Base-by-base conservation (phyloP, 805 yeast genomes). In the Candida coquimbonensis region DNA sequence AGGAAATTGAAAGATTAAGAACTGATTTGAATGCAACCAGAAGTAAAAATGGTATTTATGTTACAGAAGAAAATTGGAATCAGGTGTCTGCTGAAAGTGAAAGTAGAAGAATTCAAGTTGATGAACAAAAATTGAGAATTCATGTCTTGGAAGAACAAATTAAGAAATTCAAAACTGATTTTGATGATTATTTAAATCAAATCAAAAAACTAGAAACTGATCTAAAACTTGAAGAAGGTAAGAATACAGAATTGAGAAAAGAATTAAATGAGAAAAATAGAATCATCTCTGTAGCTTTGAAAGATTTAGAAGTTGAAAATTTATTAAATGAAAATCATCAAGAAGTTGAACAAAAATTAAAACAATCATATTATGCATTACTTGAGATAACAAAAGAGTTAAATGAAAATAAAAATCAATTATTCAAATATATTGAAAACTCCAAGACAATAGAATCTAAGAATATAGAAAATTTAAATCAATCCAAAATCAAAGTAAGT, bases 11-110 rank as follows among this genome's bases (percentile, higher is more conserved):
- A 65, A 59, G 75, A 50, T 61, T 83, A 33, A 73, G 79, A 52
- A 69, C 71, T 35, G 93, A 85, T 54, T 67, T 86, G 40, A 61
- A 66, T 31, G 83, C 89, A 1, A 72, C 87, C 0, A 67, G 88
- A 45, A 69, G 68, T 39, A 82, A 80, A 53, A 81, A 78, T 53
- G 89, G 90, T 6, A 76, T 86, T 16, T 82, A 75, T 55, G 63
- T 86, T 50, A 74, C 85, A 26, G 68, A 68, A 25, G 74, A 69
- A 25, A 74, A 74, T 50, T 78, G 77, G 64, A 64, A 64, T 54
- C 47, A 66, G 60, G 43, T 74, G 64, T 38, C 77, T 66, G 57
- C 70, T 56, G 60, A 57, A 29, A 57, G 57, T 53, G 81, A 76
- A 55, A 75, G 80, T 54, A 66, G 77, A 35, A 65, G 69, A 21